Conservation (phyloP, 768 basidiomycete genomes). For the Coprinopsis sp. region DNA sequence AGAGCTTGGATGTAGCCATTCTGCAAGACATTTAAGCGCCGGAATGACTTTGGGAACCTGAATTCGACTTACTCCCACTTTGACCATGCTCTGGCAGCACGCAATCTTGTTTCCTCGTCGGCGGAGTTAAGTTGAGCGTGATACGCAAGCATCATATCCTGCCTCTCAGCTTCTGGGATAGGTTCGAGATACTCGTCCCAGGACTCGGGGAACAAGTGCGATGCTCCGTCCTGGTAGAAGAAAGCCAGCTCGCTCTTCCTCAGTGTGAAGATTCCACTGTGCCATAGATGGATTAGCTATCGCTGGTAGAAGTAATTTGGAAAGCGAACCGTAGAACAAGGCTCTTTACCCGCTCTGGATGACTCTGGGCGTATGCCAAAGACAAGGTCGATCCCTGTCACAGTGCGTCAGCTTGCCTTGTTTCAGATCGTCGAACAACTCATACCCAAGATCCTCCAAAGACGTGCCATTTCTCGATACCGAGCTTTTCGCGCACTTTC, state of each 20-base stretch:
- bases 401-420: too few relatives aligned
- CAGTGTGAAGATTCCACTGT: slow-evolving; percentile 84
- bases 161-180: slow-evolving; percentile 76
- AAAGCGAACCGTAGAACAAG: slow-evolving; percentile 64
- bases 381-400: slow-evolving; percentile 79
- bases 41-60: too few relatives aligned
- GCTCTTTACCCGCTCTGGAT: slow-evolving; percentile 76
- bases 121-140: slow-evolving; percentile 70
- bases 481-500: slow-evolving; percentile 67
- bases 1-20: slow-evolving; percentile 78
- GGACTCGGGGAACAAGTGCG: slow-evolving; percentile 82
- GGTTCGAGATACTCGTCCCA: slow-evolving; percentile 83
- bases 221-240: slow-evolving; percentile 88
- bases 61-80: slow-evolving; percentile 93
- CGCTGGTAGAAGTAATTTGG: not conserved
- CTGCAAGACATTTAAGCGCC: too few relatives aligned
- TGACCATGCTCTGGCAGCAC: slow-evolving; percentile 81
- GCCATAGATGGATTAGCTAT: not conserved
- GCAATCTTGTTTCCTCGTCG: slow-evolving; percentile 59
- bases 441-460: slow-evolving; percentile 91
- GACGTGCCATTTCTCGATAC: slow-evolving; percentile 86
- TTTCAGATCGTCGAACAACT: too few relatives aligned
- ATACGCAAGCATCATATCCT: slow-evolving; percentile 81
- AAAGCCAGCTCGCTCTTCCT: slow-evolving; percentile 83
- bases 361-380: slow-evolving; percentile 80